Evolutionary conservation across 805 yeast genomes (phyloP).

Genomic region (Yarrowia sp.): DNA sequence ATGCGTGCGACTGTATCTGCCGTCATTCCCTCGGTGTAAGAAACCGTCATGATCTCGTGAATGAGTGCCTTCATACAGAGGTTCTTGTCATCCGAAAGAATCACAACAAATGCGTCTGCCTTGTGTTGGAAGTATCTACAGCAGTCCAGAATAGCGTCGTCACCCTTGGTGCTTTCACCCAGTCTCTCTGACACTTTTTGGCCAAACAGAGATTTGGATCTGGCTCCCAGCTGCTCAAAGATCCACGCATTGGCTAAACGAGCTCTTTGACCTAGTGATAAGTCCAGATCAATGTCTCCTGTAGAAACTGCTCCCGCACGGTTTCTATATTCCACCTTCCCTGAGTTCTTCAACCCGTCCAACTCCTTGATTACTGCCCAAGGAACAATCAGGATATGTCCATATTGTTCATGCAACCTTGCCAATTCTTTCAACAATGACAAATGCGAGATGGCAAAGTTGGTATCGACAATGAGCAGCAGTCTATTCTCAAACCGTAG

Average conservation of each 20-base stretch:
- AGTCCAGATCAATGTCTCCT: slow-evolving; percentile 38
- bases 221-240: slow-evolving; percentile 62
- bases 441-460: slow-evolving; percentile 76
- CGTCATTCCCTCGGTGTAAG: slow-evolving; percentile 55
- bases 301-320: slow-evolving; percentile 40
- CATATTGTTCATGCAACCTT: slow-evolving; percentile 52
- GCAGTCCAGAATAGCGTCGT: slow-evolving; percentile 87
- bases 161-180: slow-evolving; percentile 59
- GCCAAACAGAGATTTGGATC: slow-evolving; percentile 61
- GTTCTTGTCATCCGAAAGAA: slow-evolving; percentile 84
- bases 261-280: slow-evolving; percentile 63
- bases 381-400: slow-evolving; percentile 70
- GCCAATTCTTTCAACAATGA: slow-evolving; percentile 62
- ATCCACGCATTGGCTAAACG: slow-evolving; percentile 83
- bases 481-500: slow-evolving; percentile 45
- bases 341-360: slow-evolving; percentile 75
- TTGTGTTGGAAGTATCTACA: slow-evolving; percentile 65
- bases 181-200: slow-evolving; percentile 66
- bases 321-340: not conserved
- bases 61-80: slow-evolving; percentile 78
- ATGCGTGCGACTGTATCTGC: slow-evolving; percentile 56
- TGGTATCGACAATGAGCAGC: slow-evolving; percentile 78
- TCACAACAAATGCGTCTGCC: slow-evolving; percentile 54
- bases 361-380: slow-evolving; percentile 72
- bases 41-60: slow-evolving; percentile 64